These are phyloP conservation scores for Sungouiozyma intestinalis DNA, from an alignment of 805 yeast species.

Conservation along the genomic window DNA sequence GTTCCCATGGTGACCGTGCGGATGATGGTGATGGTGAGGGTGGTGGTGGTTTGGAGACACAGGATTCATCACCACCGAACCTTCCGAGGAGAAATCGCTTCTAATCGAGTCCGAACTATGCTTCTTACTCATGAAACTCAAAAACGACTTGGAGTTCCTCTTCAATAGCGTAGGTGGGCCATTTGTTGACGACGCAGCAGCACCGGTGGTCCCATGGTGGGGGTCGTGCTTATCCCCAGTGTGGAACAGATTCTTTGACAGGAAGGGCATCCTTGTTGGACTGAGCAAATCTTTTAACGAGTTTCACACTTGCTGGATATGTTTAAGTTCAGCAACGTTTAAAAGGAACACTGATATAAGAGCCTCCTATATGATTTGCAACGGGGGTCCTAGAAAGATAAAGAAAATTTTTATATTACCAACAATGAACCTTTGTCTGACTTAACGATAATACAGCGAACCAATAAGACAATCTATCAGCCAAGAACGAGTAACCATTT, in stretches of 20 bases:
- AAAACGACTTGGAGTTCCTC: slow-evolving; percentile 21
- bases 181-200: not conserved
- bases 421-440: not conserved
- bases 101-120: slow-evolving; percentile 24
- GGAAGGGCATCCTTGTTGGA: not conserved
- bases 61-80: slow-evolving; percentile 9
- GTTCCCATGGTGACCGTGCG: not conserved
- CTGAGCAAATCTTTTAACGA: too few species aligned
- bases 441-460: not conserved
- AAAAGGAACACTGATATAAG: too few species aligned
- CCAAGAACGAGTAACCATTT: not conserved
- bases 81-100: slow-evolving; percentile 23
- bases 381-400: too few species aligned
- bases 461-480: not conserved
- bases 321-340: too few species aligned
- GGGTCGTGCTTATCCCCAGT: not conserved
- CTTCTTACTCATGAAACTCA: slow-evolving; percentile 24
- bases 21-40: slow-evolving; percentile 1
- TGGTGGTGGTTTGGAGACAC: slow-evolving; percentile 2
- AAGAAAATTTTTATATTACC: too few species aligned
- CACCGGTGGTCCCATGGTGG: not conserved
- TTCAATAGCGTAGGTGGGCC: slow-evolving; percentile 8
- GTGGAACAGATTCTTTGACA: not conserved
- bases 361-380: too few species aligned
- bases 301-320: too few species aligned